phyloP scores from a whole-genome alignment of 345 rosid species.

The Kandelia obovata region DNA sequence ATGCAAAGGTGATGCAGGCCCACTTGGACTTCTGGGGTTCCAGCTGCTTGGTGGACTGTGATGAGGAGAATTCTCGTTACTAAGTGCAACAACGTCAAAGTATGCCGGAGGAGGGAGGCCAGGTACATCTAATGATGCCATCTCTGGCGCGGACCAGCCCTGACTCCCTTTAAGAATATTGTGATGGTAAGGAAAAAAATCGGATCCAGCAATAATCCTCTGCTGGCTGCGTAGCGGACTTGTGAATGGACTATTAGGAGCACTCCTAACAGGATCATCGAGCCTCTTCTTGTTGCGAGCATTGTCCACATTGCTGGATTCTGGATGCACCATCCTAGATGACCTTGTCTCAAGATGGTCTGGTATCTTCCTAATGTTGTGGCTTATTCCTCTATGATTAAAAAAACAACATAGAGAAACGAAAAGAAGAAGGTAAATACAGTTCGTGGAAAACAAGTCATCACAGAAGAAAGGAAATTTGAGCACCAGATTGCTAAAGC shows the following conservation, averaged over 20 bases:
- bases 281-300: slow-evolving; percentile 39
- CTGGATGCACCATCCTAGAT: slow-evolving; percentile 23
- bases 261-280: slow-evolving; percentile 51
- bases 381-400: slow-evolving; percentile 31
- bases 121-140: slow-evolving; percentile 44
- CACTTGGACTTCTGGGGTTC: slow-evolving; percentile 43
- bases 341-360: slow-evolving; percentile 37
- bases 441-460: too few relatives aligned
- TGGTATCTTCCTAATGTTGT: slow-evolving; percentile 30
- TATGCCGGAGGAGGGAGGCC: slow-evolving; percentile 60
- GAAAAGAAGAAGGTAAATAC: too few relatives aligned
- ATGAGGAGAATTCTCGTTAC: slow-evolving; percentile 63
- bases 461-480: too few relatives aligned
- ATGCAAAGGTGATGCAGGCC: slow-evolving; percentile 51
- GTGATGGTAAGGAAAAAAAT: slow-evolving; percentile 36
- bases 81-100: slow-evolving; percentile 42
- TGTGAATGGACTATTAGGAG: slow-evolving; percentile 58
- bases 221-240: slow-evolving; percentile 65
- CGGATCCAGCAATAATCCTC: slow-evolving; percentile 28
- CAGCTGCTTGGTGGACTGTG: slow-evolving; percentile 55
- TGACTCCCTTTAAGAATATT: slow-evolving; percentile 44
- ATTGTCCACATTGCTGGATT: slow-evolving; percentile 23
- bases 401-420: background rate
- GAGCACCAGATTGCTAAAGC: too few relatives aligned
- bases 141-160: slow-evolving; percentile 88